Evolutionary conservation across 441 rosid genomes (phyloP), one percentile per base, ranked within the genome.

Genomic region (Populus trichocarpa): DNA sequence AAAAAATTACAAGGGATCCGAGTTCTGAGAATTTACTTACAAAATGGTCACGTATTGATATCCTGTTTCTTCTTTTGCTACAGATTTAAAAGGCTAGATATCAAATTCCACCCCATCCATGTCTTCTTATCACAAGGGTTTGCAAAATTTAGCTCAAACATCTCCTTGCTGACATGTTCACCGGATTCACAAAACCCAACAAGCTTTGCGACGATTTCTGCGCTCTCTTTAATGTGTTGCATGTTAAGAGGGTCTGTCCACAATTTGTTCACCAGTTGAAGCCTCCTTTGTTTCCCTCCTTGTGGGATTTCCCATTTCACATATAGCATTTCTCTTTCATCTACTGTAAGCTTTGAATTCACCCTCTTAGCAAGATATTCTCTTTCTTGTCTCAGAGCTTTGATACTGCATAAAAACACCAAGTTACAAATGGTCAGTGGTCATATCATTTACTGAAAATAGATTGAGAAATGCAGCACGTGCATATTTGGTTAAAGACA

Each of bases 81-180:
- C 67, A 92, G 83, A 81, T 93, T 90, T 69, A 95, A 80, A 78
- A 95, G 85, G 76, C 87, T 90, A 1, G 98, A 93, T 64, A 93
- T 88, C 84, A 95, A 84, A 85, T 89, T 95, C 99, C 98, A 93
- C 20, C 98, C 96, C 91, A 87, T 90, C 96, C 96, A 91, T 20
- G 96, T 77, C 89, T 91, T 95, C 87, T 92, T 95, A 73, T 93
- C 98, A 26, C 78, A 79, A 42, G 96, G 96, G 67, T 86, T 84
- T 0, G 81, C 95, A 76, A 93, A 93, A 77, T 78, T 92, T 20
- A 95, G 92, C 81, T 90, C 93, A 78, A 92, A 92, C 99, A 93
- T 95, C 85, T 95, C 99, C 83, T 88, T 95, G 81, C 93, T 93
- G n/a, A 84, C 84, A 73, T 86, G 89, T 59, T 89, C 97, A 6